Evolutionary conservation across 257 asterid genomes (phyloP).

Genomic region (Gardenia jasminoides): DNA sequence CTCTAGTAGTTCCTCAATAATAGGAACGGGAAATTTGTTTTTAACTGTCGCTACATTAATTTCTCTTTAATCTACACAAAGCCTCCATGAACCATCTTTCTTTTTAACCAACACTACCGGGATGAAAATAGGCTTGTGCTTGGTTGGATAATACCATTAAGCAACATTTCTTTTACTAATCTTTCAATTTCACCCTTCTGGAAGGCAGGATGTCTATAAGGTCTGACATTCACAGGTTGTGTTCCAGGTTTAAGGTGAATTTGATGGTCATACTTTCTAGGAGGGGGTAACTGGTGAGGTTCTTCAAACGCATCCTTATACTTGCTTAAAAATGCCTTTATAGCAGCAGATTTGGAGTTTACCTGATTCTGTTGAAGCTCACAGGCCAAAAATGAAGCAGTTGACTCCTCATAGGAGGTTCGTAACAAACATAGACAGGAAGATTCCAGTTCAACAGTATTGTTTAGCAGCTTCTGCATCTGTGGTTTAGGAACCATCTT

Average conservation of each 20-base stretch:
- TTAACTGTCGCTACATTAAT: background rate
- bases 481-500: no score
- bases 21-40: background rate
- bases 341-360: no score
- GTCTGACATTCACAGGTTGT: slow-evolving; percentile 1
- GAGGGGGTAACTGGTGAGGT: background rate
- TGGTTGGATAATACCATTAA: background rate
- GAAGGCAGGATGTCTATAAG: background rate
- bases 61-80: background rate
- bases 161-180: background rate
- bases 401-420: no score
- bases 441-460: background rate
- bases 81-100: background rate
- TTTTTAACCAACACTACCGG: background rate
- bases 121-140: background rate
- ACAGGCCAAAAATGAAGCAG: no score
- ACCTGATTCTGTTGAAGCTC: no score
- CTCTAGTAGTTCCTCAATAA: slow-evolving; percentile 8
- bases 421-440: background rate
- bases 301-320: no score
- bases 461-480: background rate
- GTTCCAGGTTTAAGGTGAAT: background rate
- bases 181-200: background rate
- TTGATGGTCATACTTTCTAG: background rate
- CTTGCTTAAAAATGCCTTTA: no score